Evolutionary conservation across 192 early-diverging fungal species (phyloP), one percentile per base, ranked within the genome.

Genomic region (Coemansia sp.): DNA sequence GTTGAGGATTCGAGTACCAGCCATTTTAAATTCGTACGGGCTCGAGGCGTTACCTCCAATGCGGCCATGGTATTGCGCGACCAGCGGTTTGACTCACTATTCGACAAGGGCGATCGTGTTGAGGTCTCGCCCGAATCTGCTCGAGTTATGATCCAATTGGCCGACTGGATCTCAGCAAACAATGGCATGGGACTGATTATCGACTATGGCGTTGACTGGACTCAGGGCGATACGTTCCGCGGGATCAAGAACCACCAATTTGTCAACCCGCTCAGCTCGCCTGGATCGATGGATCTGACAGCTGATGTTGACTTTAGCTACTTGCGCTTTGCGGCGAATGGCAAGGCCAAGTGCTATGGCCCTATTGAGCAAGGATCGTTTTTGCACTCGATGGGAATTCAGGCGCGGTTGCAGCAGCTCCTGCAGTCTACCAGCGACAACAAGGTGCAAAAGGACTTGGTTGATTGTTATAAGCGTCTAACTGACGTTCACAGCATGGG

Each of bases 231-330:
- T 65, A 94, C 91, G 49, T 82, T 98, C 52, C 84, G 95, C 86
- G 97, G 91, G 6, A 94, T 99, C 58, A 86, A 82, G 60, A 85
- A 86, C 42, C 97, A 99, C 82, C 84, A 88, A 66, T 94, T 95
- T 72, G 84, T 87, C 4, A 80, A 92, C 73, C 86, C 90, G 3
- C 85, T 99, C n/a, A 89, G 85, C 35, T 66, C 77, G 10, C 96
- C 96, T 7, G 96, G 97, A 5, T 86, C 87, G 2, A 86, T 89
- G 37, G 97, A 99, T 86, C 79, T 99, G 26, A 96, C 91, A 49
- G 91, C 89, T 1, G 92, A 99, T 80, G 96, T 99, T 1, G 94
- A 98, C 67, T 99, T 98, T 78, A 68, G 84, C 26, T 86, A 88
- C 60, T 68, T 96, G 44, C 88, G 88, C 49, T 75, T 83, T n/a